Evolutionary conservation across 495 filamentous ascomycete species (phyloP).

Genomic region (Sordaria brevicollis): DNA sequence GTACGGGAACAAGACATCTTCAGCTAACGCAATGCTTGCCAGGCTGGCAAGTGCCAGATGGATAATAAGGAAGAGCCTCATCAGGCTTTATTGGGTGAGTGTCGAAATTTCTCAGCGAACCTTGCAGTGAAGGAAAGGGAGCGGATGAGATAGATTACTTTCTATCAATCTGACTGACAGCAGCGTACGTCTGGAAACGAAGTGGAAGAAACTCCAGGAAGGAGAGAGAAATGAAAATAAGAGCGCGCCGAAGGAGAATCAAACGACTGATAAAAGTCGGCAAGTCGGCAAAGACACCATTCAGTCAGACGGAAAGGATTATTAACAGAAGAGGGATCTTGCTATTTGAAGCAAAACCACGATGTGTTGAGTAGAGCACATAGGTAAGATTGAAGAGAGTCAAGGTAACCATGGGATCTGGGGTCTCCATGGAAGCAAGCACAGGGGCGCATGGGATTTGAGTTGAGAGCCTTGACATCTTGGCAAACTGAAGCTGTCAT

Average conservation of each 20-base stretch:
- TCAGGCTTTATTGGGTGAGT: slow-evolving; percentile 1
- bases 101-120: not conserved
- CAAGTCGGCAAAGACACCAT: not conserved
- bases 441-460: not conserved
- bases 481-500: not conserved
- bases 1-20: slow-evolving; percentile 11
- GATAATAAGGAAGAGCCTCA: slow-evolving; percentile 6
- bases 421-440: not conserved
- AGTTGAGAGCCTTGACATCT: not conserved
- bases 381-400: slow-evolving; percentile 15
- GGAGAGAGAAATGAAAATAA: not conserved
- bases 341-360: slow-evolving; percentile 9
- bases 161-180: not conserved
- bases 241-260: not conserved
- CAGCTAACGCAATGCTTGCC: slow-evolving; percentile 1
- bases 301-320: not conserved
- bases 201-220: not conserved
- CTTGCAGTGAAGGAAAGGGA: not conserved
- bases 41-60: slow-evolving; percentile 14
- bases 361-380: not conserved
- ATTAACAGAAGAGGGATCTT: not conserved
- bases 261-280: not conserved
- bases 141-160: not conserved
- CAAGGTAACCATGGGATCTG: slow-evolving; percentile 12
- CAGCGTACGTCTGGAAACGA: slow-evolving; percentile 5